Conservation (phyloP, 495 filamentous ascomycete species). For the Astrothelium subdiscretum region DNA sequence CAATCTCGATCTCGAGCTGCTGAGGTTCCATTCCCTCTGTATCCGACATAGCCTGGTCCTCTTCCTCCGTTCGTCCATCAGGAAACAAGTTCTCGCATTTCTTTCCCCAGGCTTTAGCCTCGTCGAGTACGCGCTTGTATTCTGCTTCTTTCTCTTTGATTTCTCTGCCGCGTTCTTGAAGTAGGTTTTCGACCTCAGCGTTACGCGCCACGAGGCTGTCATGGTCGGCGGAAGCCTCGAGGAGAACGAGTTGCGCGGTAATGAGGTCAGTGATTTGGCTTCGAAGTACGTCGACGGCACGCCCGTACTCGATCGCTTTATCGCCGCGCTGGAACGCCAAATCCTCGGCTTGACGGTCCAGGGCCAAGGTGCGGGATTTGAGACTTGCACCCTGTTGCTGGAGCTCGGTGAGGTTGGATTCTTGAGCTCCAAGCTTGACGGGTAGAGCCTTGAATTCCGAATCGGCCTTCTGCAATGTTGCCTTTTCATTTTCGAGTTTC, state of each 20-base stretch:
- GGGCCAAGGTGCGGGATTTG: conserved; percentile 28
- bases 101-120: conserved; percentile 23
- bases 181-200: conserved; percentile 38
- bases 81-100: background rate
- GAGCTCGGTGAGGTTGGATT: conserved; percentile 36
- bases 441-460: conserved; percentile 55
- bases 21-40: conserved; percentile 42
- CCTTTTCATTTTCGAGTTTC: conserved; percentile 41
- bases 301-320: conserved; percentile 51
- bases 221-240: conserved; percentile 74
- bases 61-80: conserved; percentile 21
- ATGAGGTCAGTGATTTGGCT: conserved; percentile 49
- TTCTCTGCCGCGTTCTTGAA: conserved; percentile 37
- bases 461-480: conserved; percentile 45
- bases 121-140: conserved; percentile 16
- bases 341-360: conserved; percentile 43
- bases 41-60: conserved; percentile 19
- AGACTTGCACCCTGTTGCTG: conserved; percentile 34
- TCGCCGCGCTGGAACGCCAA: conserved; percentile 51
- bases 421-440: conserved; percentile 48
- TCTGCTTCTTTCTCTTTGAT: conserved; percentile 27
- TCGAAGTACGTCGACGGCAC: conserved; percentile 48
- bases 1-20: conserved; percentile 61
- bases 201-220: conserved; percentile 52
- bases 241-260: conserved; percentile 51